phyloP scores from a whole-genome alignment of 2,329 filamentous ascomycete genomes.

The Trichoderma sp. region DNA sequence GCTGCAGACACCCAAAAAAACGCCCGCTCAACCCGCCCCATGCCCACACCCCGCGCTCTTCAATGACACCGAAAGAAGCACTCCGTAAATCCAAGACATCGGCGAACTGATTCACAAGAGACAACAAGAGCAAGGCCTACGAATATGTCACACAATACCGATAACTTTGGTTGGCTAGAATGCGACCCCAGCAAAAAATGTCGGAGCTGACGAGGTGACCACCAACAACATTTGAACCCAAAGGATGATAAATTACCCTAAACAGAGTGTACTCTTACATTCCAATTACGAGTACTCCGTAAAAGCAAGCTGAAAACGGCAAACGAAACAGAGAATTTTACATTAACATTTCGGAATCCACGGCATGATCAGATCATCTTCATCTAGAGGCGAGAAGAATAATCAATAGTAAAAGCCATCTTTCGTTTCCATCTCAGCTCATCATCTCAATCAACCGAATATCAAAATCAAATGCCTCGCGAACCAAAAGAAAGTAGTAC shows the following conservation, averaged over 20 bases:
- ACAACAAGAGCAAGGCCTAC: not conserved
- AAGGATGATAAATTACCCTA: not conserved
- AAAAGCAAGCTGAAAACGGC: not conserved
- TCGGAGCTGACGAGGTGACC: not conserved
- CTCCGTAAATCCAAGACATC: not conserved
- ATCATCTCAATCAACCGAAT: not conserved
- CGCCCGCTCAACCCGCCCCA: not conserved
- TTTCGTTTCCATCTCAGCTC: not conserved
- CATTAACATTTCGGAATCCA: not conserved
- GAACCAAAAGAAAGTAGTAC: too few relatives aligned
- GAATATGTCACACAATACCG: not conserved
- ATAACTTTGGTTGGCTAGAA: not conserved
- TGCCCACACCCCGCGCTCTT: not conserved
- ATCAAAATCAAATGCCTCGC: not conserved
- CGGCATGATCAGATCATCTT: not conserved
- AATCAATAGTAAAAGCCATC: not conserved
- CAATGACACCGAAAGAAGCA: not conserved
- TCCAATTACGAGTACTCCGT: not conserved
- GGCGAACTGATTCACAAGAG: not conserved
- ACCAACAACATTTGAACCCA: not conserved
- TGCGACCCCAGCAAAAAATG: not conserved
- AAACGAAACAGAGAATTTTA: not conserved
- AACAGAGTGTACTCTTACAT: not conserved
- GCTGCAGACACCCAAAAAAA: not conserved
- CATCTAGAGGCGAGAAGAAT: not conserved